A percentile compares a stretch with the other conserved stretches of the same genome.
Conservation (phyloP, 1,284 basidiomycete species). For the Sanguinoderma infundibulare region DNA sequence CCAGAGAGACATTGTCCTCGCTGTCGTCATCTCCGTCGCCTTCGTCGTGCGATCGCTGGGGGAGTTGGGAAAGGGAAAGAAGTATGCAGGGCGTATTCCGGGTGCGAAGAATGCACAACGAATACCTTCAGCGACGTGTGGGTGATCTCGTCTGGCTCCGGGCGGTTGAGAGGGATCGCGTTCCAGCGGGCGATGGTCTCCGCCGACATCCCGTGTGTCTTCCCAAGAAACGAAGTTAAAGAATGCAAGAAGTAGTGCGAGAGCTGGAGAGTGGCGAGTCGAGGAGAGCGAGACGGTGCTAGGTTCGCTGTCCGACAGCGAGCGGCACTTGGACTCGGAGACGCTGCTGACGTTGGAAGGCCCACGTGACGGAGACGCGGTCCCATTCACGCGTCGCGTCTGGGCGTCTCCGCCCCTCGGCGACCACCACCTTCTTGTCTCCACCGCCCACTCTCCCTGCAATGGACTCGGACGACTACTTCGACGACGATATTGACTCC, state of each 20-base stretch:
- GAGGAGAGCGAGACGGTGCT: no score
- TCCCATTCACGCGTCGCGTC: conserved; percentile 21
- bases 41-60: conserved; percentile 58
- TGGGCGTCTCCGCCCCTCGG: background rate
- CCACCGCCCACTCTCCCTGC: background rate
- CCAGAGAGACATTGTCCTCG: conserved; percentile 69
- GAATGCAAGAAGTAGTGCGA: background rate
- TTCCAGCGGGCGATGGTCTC: conserved; percentile 73
- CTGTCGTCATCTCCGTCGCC: conserved; percentile 42
- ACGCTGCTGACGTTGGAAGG: background rate
- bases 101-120: conserved; percentile 50
- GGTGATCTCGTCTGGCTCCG: conserved; percentile 33
- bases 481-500: conserved; percentile 63
- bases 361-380: conserved; percentile 22
- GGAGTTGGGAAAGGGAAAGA: conserved; percentile 34
- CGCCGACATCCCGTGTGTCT: conserved; percentile 54
- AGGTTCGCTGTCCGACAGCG: background rate
- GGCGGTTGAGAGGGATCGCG: conserved; percentile 57
- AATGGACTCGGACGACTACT: conserved; percentile 75
- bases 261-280: background rate
- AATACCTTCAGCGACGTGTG: conserved; percentile 65
- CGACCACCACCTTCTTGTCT: conserved; percentile 10
- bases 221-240: background rate
- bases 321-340: background rate
- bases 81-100: conserved; percentile 37